Base-by-base conservation (phyloP, 2,329 filamentous ascomycete genomes). In the Clarireedia hainanense region DNA sequence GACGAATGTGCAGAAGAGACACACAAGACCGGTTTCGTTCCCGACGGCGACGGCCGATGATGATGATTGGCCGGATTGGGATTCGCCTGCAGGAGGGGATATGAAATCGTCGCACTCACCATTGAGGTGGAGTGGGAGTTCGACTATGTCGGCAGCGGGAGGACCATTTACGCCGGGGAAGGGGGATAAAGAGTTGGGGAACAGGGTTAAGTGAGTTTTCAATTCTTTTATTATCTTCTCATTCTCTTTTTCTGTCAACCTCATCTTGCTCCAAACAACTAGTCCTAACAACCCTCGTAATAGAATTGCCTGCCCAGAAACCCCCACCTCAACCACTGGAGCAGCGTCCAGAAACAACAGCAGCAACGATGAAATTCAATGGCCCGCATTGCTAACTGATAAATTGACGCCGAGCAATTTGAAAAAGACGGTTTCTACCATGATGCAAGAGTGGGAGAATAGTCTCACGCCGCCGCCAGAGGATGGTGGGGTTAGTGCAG, bases 371-470 rank as follows among this genome's bases (percentile, higher is more conserved):
- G 64, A 68, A 3, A 75, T 77, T 14, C 75, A 64, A 43, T 70
- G 68, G 68, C 66, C 67, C 15, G 65, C 63, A 10, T 55, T 69
- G 74, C 27, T 30, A 10, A 30, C 7, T 30, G 84, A 66, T 68
- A 83, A 57, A 69, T 87, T 27, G 40, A 68, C 65, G 27, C 88
- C 91, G 37, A 60, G 83, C 63, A 91, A 89, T 64, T 74, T 96
- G 63, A 89, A 90, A 68, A 81, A 84, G 39, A 92, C 89, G 0
- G 89, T 91, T n/a, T 88, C 85, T 37, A 88, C 86, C 60, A 77
- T 96, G 56, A 90, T 96, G 83, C 87, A 85, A 61, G 91, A 96
- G 68, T 95, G 90, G 89, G 92, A 97, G 74, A 89, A 84, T 70
- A 88, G 81, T 62, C 74, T 91, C 14, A 83, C 80, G 2, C 76